Evolutionary conservation across 2,329 filamentous ascomycete species (phyloP).

Genomic region (Aspergillus bombycis): DNA sequence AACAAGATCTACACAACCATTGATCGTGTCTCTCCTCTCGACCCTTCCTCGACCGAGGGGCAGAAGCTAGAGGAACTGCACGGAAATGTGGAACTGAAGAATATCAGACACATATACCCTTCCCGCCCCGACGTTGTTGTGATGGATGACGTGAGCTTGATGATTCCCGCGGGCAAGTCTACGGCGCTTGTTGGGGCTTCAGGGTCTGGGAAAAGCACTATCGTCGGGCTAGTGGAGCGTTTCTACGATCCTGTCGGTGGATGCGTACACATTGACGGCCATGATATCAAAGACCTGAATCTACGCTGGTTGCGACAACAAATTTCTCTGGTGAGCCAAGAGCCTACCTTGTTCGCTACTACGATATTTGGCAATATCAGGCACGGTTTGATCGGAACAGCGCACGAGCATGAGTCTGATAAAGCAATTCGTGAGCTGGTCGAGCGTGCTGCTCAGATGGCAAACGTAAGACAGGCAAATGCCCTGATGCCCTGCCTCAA

Average conservation of each 20-base stretch:
- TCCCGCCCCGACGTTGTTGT: not conserved
- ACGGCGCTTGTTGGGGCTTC: slow-evolving; percentile 85
- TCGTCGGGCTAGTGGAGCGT: slow-evolving; percentile 81
- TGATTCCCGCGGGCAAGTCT: slow-evolving; percentile 62
- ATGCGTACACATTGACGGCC: slow-evolving; percentile 73
- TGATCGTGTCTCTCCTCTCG: not conserved
- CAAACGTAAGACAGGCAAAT: slow-evolving; percentile 41
- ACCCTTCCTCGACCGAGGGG: slow-evolving; percentile 24
- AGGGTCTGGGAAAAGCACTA: slow-evolving; percentile 82
- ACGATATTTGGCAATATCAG: slow-evolving; percentile 81
- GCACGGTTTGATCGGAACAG: slow-evolving; percentile 61
- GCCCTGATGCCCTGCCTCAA: not conserved
- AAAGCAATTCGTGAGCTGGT: slow-evolving; percentile 6
- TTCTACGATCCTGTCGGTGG: slow-evolving; percentile 77
- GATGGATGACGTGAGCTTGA: not conserved
- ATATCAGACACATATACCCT: slow-evolving; percentile 2
- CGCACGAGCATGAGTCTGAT: not conserved
- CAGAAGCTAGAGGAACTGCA: not conserved
- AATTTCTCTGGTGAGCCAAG: slow-evolving; percentile 82
- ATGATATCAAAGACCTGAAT: slow-evolving; percentile 74
- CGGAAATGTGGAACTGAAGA: not conserved
- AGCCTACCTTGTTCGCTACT: slow-evolving; percentile 79
- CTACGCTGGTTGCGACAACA: slow-evolving; percentile 24
- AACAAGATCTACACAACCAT: not conserved
- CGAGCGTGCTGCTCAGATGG: slow-evolving; percentile 25